Conservation (phyloP, 2,329 filamentous ascomycete species). For the Lomentospora prolificans region DNA sequence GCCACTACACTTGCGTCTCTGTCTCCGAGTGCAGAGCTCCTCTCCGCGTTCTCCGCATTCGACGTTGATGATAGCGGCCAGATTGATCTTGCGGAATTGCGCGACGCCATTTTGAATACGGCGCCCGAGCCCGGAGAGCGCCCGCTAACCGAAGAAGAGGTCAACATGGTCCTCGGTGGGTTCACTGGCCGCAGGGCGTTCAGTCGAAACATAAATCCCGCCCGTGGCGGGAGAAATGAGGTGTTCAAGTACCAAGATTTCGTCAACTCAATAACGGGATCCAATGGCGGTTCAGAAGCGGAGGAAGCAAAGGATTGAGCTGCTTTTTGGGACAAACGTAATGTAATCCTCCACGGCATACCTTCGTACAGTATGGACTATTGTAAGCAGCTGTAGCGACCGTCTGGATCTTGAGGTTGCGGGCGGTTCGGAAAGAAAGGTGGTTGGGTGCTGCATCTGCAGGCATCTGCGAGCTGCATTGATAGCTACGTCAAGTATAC, state of each 20-base stretch:
- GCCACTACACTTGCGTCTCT: slow-evolving; percentile 64
- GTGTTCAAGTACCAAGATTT: slow-evolving; percentile 95
- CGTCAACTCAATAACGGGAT: slow-evolving; percentile 58
- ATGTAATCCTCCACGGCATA: background rate
- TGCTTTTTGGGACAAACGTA: background rate
- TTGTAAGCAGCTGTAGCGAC: background rate
- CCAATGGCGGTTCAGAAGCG: slow-evolving; percentile 24
- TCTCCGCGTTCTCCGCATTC: slow-evolving; percentile 88
- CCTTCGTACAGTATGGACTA: background rate
- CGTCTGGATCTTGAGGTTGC: too few relatives aligned
- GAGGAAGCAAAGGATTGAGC: slow-evolving; percentile 1
- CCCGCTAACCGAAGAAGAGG: slow-evolving; percentile 58
- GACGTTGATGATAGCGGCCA: slow-evolving; percentile 94
- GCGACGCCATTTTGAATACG: slow-evolving; percentile 74
- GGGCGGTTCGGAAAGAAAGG: background rate
- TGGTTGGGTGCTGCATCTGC: slow-evolving; percentile 5
- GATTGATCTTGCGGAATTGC: slow-evolving; percentile 72
- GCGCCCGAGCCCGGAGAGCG: slow-evolving; percentile 63
- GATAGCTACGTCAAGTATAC: slow-evolving; percentile 1
- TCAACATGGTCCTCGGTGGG: slow-evolving; percentile 78
- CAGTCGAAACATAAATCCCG: slow-evolving; percentile 47
- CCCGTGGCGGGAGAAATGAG: slow-evolving; percentile 36
- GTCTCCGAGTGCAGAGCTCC: slow-evolving; percentile 68
- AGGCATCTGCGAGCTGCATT: background rate
- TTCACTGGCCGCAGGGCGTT: slow-evolving; percentile 82